These are phyloP conservation scores for Hanseniaspora thailandica DNA, from an alignment of 805 yeast genomes.

Conservation along the genomic window DNA sequence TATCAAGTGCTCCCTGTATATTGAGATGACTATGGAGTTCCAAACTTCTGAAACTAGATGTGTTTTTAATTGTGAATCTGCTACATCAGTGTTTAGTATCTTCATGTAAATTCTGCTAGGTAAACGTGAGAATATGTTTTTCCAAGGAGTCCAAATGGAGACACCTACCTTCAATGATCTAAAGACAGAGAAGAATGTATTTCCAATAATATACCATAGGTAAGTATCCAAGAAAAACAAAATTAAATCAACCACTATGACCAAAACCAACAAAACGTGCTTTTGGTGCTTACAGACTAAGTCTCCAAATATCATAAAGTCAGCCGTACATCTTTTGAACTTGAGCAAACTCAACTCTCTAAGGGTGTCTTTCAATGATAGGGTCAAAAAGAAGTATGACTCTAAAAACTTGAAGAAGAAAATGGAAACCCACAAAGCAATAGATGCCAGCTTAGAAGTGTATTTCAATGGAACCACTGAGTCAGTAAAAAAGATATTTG, in stretches of 20 bases:
- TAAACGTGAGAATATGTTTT: conserved; percentile 92
- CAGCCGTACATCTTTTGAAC: conserved; percentile 89
- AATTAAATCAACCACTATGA: conserved; percentile 83
- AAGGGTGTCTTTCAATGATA: conserved; percentile 88
- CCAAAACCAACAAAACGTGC: conserved; percentile 77
- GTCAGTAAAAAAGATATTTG: conserved; percentile 41
- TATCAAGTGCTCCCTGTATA: conserved; percentile 97
- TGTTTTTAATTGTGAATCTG: conserved; percentile 98
- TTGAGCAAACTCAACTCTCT: conserved; percentile 72
- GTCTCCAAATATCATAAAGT: conserved; percentile 63
- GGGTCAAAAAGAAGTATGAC: conserved; percentile 82
- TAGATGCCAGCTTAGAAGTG: conserved; percentile 91
- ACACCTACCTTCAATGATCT: conserved; percentile 98
- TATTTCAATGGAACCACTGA: conserved; percentile 51
- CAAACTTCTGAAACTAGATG: conserved; percentile 95
- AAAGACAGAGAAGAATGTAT: conserved; percentile 91
- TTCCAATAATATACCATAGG: conserved; percentile 94
- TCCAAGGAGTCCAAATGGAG: conserved; percentile 98
- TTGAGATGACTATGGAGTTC: conserved; percentile 97
- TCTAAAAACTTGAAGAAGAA: conserved; percentile 81
- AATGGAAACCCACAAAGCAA: conserved; percentile 77
- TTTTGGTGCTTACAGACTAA: conserved; percentile 75
- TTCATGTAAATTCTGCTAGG: conserved; percentile 98
- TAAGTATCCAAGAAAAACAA: conserved; percentile 97
- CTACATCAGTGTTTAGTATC: conserved; percentile 93